Evolutionary conservation across 805 yeast species (phyloP), one percentile per base, ranked within the genome.

Genomic region (Hanseniaspora lachancei): DNA sequence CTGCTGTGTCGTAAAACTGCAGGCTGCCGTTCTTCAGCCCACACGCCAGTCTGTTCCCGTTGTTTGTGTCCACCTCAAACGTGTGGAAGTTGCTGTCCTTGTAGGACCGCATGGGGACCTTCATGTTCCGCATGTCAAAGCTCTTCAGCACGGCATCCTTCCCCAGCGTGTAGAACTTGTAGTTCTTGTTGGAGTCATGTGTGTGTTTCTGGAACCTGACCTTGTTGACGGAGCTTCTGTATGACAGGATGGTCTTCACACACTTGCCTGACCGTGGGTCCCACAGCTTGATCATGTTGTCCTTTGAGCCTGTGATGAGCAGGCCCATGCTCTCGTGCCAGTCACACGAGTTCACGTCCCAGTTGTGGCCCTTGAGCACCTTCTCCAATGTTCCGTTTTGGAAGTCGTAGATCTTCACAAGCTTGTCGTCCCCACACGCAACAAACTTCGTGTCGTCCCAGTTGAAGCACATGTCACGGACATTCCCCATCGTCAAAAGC

Each of bases 301-400:
- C 99, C 67, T 95, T 93, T 0, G 97, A 93, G 0, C 97, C 99
- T 60, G 89, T 79, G 0, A 85, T 96, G 51, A 93, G 76, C 29
- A 93, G 74, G 0, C 97, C 96, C 69, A 87, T 71, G 13, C 77
- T 74, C 5, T 95, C 86, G 68, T 93, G 99, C 99, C 99, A 93
- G 68, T 93, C 97, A 54, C 95, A 86, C 55, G 89, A 81, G 66
- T 93, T 93, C 23, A 93, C 97, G 69, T 93, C 99, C 99, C 99
- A 93, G 67, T 95, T 96, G 70, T 93, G 99, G 2, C 97, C 97
- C 24, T 81, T 76, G 55, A 93, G 73, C 0, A 79, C 74, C 49
- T 86, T 71, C 65, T 93, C 99, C 62, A 87, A 93, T 57, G 77
- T 73, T 39, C 93, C 93, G 64, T 84, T 86, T 64, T 86, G 84